Percentiles rank a stretch among this genome's conserved stretches.
Evolutionary conservation across 768 basidiomycete species (phyloP).

Genomic region (Tephrocybe sp.): DNA sequence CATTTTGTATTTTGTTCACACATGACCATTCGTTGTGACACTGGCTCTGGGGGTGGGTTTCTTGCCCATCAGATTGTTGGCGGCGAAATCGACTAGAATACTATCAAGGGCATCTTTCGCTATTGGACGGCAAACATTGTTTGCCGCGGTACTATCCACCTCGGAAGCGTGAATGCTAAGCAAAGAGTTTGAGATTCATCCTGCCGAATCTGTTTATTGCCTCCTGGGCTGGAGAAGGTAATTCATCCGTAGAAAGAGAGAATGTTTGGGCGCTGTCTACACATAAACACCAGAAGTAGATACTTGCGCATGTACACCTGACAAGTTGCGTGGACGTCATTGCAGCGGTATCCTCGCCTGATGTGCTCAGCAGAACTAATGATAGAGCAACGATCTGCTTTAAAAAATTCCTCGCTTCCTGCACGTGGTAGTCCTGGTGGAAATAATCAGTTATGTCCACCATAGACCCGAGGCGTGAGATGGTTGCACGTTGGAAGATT

Average conservation of each 20-base stretch:
- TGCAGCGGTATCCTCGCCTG: neutral
- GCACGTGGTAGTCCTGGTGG: neutral
- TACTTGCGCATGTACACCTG: too few relatives aligned
- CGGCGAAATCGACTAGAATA: neutral
- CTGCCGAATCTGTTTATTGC: too few relatives aligned
- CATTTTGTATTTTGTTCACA: too few relatives aligned
- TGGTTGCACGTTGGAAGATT: neutral
- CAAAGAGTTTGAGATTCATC: too few relatives aligned
- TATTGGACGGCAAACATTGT: neutral
- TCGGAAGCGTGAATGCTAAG: neutral
- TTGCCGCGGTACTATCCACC: neutral
- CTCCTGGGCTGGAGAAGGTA: too few relatives aligned
- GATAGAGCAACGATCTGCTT: neutral
- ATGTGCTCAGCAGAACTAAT: neutral
- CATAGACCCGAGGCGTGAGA: neutral
- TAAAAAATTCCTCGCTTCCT: neutral
- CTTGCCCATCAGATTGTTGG: neutral
- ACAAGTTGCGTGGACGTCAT: neutral
- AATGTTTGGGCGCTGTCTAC: too few relatives aligned
- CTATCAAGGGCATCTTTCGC: neutral
- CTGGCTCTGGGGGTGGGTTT: neutral
- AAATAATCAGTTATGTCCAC: neutral
- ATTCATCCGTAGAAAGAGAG: too few relatives aligned
- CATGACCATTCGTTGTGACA: neutral
- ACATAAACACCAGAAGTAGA: too few relatives aligned